Percentiles rank a stretch among this genome's conserved stretches.
These are phyloP conservation scores for Aspergillus cejpii DNA, from an alignment of 2,329 filamentous ascomycete species.

Conservation along the genomic window DNA sequence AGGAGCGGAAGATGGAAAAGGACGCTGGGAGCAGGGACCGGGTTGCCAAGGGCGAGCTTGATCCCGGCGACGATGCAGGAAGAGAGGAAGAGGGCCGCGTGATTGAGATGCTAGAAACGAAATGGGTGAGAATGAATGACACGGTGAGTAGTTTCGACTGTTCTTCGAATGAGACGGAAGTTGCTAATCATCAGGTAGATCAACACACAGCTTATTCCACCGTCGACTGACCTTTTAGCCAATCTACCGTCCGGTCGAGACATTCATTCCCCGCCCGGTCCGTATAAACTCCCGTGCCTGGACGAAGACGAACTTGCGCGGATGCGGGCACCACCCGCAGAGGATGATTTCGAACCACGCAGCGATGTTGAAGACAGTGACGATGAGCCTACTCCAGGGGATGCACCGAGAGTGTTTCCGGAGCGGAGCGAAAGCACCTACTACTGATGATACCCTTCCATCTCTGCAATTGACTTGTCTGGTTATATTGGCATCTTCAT, in stretches of 20 bases:
- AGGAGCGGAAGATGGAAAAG: slow-evolving; percentile 72
- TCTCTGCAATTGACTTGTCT: neutral
- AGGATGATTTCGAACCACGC: slow-evolving; percentile 36
- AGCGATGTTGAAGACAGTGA: slow-evolving; percentile 45
- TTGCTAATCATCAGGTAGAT: no score
- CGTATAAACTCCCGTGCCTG: slow-evolving; percentile 60
- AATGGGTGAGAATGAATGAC: slow-evolving; percentile 91
- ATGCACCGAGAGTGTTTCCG: slow-evolving; percentile 33
- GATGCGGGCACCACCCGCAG: slow-evolving; percentile 53
- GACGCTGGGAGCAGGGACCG: slow-evolving; percentile 41
- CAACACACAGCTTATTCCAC: slow-evolving; percentile 70
- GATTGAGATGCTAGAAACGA: slow-evolving; percentile 75
- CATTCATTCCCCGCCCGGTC: slow-evolving; percentile 62
- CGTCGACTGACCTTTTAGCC: slow-evolving; percentile 62
- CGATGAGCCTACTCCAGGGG: slow-evolving; percentile 22
- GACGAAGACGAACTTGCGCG: slow-evolving; percentile 56
- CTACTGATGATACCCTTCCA: slow-evolving; percentile 24
- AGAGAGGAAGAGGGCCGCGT: slow-evolving; percentile 77
- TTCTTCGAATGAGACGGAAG: no score
- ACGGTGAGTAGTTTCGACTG: slow-evolving; percentile 53
- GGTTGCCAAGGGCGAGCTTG: slow-evolving; percentile 27
- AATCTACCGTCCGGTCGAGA: slow-evolving; percentile 84
- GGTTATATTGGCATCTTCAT: no score
- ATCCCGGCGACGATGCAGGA: slow-evolving; percentile 67
- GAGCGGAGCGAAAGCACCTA: slow-evolving; percentile 32